Conservation (phyloP, 1,284 basidiomycete species). For the Pseudozyma pruni region DNA sequence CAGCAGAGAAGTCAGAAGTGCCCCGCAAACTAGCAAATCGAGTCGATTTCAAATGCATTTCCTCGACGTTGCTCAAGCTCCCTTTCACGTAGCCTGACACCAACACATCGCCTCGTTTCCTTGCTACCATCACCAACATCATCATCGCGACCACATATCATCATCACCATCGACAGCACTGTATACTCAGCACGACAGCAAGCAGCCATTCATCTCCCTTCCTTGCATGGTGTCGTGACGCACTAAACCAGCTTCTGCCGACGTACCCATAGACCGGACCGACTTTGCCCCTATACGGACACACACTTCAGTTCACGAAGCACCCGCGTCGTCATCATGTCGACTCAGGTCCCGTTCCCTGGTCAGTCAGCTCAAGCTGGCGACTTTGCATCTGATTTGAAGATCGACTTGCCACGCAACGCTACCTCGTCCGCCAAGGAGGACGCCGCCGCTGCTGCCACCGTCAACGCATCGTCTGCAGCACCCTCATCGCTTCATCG, state of each 20-base stretch:
- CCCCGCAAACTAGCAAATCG: no score
- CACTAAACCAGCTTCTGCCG: no score
- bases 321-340: constrained; percentile 16
- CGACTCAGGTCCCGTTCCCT: constrained; percentile 38
- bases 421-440: constrained; percentile 11
- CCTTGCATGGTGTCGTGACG: not conserved
- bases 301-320: not conserved
- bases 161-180: not conserved
- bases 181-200: not conserved
- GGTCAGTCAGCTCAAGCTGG: constrained; percentile 11
- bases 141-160: not conserved
- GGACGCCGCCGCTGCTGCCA: constrained; percentile 1
- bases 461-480: not conserved
- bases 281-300: not conserved
- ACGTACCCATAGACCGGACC: not conserved
- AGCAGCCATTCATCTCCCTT: not conserved
- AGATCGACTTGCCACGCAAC: constrained; percentile 42
- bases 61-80: no score
- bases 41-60: no score
- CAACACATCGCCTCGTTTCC: no score
- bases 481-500: constrained; percentile 12
- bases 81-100: no score
- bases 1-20: no score
- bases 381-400: constrained; percentile 29
- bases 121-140: no score